Evolutionary conservation across 2,329 filamentous ascomycete species (phyloP), one percentile per base, ranked within the genome.

Genomic region (Aspergillus hortae): DNA sequence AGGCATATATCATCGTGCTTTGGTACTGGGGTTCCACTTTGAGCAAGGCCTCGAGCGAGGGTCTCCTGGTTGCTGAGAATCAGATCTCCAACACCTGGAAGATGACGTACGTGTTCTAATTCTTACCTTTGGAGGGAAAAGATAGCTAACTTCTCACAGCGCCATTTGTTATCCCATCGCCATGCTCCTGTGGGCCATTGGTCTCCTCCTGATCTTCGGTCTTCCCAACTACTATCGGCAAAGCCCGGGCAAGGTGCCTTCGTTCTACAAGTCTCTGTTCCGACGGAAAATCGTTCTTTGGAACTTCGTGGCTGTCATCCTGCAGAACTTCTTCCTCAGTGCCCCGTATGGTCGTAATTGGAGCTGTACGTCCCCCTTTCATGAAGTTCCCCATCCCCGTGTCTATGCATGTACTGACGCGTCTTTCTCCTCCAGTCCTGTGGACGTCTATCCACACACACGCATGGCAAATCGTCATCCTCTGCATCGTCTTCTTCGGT

Each of bases 301-400:
- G 84, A 87, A 86, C 71, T 82, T 86, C 67, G 69, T 84, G 52
- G 78, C 81, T 3, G 81, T 87, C 40, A 72, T 86, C 52, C 68
- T 87, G 30, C 84, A 87, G 62, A 87, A 87, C 67, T 86, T 84
- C 75, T 87, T 83, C 71, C 76, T 87, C 25, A 82, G 81, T 21
- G 78, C 84, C 0, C 83, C 81, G 1, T 87, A 86, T 61, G 85
- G 85, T 40, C 79, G 85, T 48, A 87, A 85, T 65, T 88, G 85
- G 85, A 72, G 74, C 40, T 88, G 79, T 72, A 57, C 65, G 70
- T 61, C 17, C 27, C 27, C 27, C 9, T 30, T 30, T 3, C 6
- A 30, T 30, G 27, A 14, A 11, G 17, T 17, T 25, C 6, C 4
- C 15, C 15, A 2, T 42, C 1, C 5, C 10, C 14, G 3, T 43